A percentile compares a stretch with the other conserved stretches of the same genome.
Evolutionary conservation across 345 rosid species (phyloP).

Genomic region (Eutrema yunnanense): DNA sequence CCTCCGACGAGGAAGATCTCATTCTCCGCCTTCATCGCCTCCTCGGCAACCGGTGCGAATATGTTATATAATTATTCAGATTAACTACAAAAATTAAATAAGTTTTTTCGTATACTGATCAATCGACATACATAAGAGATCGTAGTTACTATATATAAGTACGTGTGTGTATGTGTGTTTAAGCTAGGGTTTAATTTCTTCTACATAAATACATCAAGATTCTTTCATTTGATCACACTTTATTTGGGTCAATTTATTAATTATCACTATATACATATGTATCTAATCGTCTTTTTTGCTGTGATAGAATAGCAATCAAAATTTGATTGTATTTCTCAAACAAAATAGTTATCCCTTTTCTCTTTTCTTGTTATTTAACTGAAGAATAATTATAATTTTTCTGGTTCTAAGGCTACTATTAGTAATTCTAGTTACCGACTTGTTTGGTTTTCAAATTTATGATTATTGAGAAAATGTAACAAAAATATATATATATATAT

Average conservation of each 20-base stretch:
- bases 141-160: background rate
- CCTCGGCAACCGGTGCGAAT: slow-evolving; percentile 50
- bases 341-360: background rate
- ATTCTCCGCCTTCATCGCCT: slow-evolving; percentile 88
- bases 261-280: background rate
- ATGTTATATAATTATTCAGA: background rate
- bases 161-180: background rate
- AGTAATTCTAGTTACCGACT: background rate
- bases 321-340: background rate
- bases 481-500: background rate
- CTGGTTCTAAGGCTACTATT: background rate
- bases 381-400: background rate
- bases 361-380: background rate
- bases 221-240: background rate
- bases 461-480: background rate
- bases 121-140: background rate
- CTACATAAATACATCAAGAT: background rate
- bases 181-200: slow-evolving; percentile 7
- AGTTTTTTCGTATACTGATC: background rate
- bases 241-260: background rate
- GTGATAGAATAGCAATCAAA: background rate
- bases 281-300: background rate
- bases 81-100: background rate
- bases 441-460: background rate
- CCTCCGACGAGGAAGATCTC: slow-evolving; percentile 88